Base-by-base conservation (phyloP, 1,284 basidiomycete genomes). In the Ganoderma boninense region DNA sequence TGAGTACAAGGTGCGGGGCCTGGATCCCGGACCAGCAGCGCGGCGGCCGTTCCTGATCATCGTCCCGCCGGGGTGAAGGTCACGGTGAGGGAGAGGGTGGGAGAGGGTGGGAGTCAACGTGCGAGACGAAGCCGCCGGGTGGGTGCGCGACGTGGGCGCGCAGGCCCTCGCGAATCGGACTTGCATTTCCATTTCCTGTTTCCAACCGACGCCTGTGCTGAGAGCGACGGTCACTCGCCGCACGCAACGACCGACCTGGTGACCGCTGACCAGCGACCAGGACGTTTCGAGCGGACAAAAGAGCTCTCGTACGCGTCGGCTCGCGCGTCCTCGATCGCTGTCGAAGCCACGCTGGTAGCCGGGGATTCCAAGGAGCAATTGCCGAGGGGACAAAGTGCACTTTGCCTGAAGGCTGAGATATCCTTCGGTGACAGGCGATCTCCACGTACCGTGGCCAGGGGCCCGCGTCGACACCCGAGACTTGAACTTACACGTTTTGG, bases 271-370 rank as follows among this genome's bases (percentile, higher is more conserved):
- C n/a, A n/a, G n/a, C n/a, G 18, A 35, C 29, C 29, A 32, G 29
- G 29, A 38, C 38, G 29, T 57, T 57, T 57, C 8, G 56, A 18
- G 56, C 5, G 56, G 56, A 57, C 56, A 52, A 57, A 57, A 57
- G 56, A 57, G 29, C 18, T 35, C 56, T 38, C 38, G 6, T 38
- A 38, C 38, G 56, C 56, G 56, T 57, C 49, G 23, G 49, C 11
- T 52, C 49, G 23, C 23, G 38, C 38, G 38, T 10, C 29, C 29
- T 32, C 29, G 4, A 32, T 32, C 29, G 29, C 1, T n/a, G n/a
- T n/a, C n/a, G n/a, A n/a, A n/a, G n/a, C n/a, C n/a, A n/a, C n/a
- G n/a, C n/a, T n/a, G n/a, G n/a, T n/a, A n/a, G n/a, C 46, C 46
- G 20, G 46, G 7, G 1, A 52, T 26, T 4, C 11, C 23, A 14